These are phyloP conservation scores for Cyathus olla DNA, from an alignment of 1,284 basidiomycete species.

Conservation along the genomic window DNA sequence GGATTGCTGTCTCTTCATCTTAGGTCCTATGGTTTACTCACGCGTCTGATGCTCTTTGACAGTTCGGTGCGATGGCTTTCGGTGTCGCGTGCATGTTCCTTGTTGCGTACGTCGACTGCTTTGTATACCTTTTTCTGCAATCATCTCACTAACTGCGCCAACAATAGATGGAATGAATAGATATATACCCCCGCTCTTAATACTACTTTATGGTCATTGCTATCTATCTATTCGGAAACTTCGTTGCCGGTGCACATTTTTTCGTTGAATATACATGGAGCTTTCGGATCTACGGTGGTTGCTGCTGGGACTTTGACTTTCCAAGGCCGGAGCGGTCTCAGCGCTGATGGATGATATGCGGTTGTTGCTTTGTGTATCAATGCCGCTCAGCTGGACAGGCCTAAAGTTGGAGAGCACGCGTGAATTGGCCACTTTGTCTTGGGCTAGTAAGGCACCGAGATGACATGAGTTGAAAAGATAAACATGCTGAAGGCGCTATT, in stretches of 20 bases:
- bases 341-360: too few relatives aligned
- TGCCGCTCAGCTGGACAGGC: too few relatives aligned
- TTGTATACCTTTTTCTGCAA: neutral
- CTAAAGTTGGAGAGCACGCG: too few relatives aligned
- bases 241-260: constrained; percentile 2
- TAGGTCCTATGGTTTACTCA: neutral
- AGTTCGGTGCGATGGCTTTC: constrained; percentile 92
- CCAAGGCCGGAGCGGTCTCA: too few relatives aligned
- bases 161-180: constrained; percentile 87
- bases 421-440: too few relatives aligned
- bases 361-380: too few relatives aligned
- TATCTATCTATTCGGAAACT: constrained; percentile 3
- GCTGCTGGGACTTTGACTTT: too few relatives aligned
- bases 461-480: too few relatives aligned
- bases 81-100: constrained; percentile 90
- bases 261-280: too few relatives aligned
- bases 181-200: constrained; percentile 11
- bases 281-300: too few relatives aligned
- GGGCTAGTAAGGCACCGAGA: too few relatives aligned
- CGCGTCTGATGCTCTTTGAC: constrained; percentile 13
- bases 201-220: neutral
- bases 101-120: constrained; percentile 77
- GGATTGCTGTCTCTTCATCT: neutral
- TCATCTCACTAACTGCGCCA: constrained; percentile 20
- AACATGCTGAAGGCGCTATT: too few relatives aligned